A percentile compares a stretch with the other conserved stretches of the same genome.
These are phyloP conservation scores for Monosporascus ibericus DNA, from an alignment of 2,329 filamentous ascomycete species.

Conservation along the genomic window DNA sequence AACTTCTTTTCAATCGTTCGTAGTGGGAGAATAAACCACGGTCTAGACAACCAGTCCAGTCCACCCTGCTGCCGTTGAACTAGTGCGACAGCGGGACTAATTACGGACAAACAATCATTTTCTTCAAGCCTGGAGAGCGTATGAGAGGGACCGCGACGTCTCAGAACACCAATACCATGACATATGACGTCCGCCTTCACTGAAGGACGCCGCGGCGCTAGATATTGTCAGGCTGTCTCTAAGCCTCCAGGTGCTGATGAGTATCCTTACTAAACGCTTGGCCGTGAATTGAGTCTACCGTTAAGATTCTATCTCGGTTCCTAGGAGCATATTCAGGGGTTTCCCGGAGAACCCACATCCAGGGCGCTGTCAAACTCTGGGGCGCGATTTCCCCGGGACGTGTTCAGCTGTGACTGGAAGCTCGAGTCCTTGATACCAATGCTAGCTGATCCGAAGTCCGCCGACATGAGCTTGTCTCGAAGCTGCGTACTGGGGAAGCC, in stretches of 20 bases:
- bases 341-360: constrained; percentile 24
- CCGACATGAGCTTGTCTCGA: constrained; percentile 17
- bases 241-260: no score
- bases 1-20: constrained; percentile 53
- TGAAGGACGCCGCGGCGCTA: no score
- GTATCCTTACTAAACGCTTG: not conserved
- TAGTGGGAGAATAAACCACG: constrained; percentile 56
- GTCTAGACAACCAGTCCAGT: constrained; percentile 64
- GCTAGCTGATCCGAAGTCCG: constrained; percentile 21
- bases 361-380: constrained; percentile 53
- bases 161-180: no score
- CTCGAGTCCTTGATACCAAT: constrained; percentile 20
- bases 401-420: constrained; percentile 17
- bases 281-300: not conserved
- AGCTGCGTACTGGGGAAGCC: constrained; percentile 20
- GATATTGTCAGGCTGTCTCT: no score
- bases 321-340: constrained; percentile 8
- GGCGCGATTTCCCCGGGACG: constrained; percentile 38
- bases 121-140: not conserved
- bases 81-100: constrained; percentile 58
- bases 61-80: constrained; percentile 57
- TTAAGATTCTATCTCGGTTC: not conserved
- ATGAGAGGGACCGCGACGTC: no score
- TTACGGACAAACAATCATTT: constrained; percentile 49
- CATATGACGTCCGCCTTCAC: no score